Evolutionary conservation across 2,329 filamentous ascomycete species (phyloP).

Genomic region (Cytospora paraplurivora): DNA sequence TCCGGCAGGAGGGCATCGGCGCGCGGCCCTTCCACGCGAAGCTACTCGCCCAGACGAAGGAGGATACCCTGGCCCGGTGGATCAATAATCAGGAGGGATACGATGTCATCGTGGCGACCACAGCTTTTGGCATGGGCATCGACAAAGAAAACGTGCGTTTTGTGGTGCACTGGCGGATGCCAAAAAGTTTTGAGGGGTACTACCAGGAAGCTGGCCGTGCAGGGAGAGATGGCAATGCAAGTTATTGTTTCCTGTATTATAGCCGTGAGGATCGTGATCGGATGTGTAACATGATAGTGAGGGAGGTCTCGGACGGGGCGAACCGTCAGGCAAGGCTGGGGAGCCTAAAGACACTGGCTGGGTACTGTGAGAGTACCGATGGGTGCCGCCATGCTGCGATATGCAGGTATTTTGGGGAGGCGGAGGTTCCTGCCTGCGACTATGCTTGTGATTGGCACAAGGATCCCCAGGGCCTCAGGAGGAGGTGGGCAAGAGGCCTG

Average conservation of each 20-base stretch:
- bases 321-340: constrained; percentile 56
- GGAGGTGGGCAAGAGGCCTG: constrained; percentile 57
- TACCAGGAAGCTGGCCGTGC: constrained; percentile 95
- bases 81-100: constrained; percentile 74
- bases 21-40: constrained; percentile 75
- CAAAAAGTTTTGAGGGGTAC: constrained; percentile 93
- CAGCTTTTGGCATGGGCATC: constrained; percentile 97
- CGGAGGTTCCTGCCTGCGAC: constrained; percentile 60
- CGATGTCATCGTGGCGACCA: constrained; percentile 92
- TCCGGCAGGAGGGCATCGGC: constrained; percentile 69
- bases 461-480: constrained; percentile 60
- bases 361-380: constrained; percentile 78
- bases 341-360: constrained; percentile 69
- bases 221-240: constrained; percentile 84
- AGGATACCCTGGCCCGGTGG: constrained; percentile 71
- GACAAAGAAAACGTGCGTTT: constrained; percentile 95
- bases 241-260: constrained; percentile 88
- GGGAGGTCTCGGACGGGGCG: constrained; percentile 47
- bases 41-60: constrained; percentile 67
- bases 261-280: constrained; percentile 83
- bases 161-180: constrained; percentile 90
- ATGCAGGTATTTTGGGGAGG: constrained; percentile 76
- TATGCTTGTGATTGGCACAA: constrained; percentile 81
- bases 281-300: constrained; percentile 59
- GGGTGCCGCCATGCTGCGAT: constrained; percentile 77